Base-by-base conservation (phyloP, 2,329 filamentous ascomycete genomes). In the Alternaria sp. region DNA sequence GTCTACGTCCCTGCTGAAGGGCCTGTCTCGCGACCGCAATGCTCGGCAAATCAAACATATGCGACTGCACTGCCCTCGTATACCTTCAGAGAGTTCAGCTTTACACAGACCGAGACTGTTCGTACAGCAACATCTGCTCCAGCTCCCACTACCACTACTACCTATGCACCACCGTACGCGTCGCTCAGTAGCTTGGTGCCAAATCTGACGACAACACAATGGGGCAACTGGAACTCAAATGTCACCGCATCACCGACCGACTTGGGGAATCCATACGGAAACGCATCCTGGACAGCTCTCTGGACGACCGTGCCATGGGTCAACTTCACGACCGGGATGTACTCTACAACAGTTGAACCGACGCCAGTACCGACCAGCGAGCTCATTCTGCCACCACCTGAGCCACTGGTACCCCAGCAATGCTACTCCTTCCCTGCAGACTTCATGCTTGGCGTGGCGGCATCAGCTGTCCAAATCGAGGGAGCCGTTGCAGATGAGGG, bases 291-390 rank as follows among this genome's bases (percentile, higher is more conserved):
- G 78, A 78, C 76, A 26, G 68, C 71, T 6, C 60, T 82, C 3
- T 83, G 81, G 81, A 73, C 68, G 6, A 61, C 68, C 1, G 75
- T 79, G 6, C 72, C 75, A 6, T 71, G 78, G 49, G 67, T 73
- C 11, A 81, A 80, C 43, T 80, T 82, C 50, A 81, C 79, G 9
- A 68, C 68, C 25, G 74, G 72, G 60, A 65, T 83, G n/a, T 82
- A 83, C 64, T 81, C 80, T 3, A 86, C 86, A 0, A 89, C 87
- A 0, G 86, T 87, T 2, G 81, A 78, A 5, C 85, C 87, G 0
- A 89, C 86, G 0, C 82, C 87, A 0, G 75, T 89, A 2, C 84
- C 87, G 0, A 86, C 80, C 1, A 84, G 78, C 57, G 86, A 89
- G 60, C 80, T 89, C 1, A 78, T 88, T 6, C 79, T 87, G 0